Evolutionary conservation across 108 stramenopile species (phyloP).

Genomic region (Cyclotella cryptica): DNA sequence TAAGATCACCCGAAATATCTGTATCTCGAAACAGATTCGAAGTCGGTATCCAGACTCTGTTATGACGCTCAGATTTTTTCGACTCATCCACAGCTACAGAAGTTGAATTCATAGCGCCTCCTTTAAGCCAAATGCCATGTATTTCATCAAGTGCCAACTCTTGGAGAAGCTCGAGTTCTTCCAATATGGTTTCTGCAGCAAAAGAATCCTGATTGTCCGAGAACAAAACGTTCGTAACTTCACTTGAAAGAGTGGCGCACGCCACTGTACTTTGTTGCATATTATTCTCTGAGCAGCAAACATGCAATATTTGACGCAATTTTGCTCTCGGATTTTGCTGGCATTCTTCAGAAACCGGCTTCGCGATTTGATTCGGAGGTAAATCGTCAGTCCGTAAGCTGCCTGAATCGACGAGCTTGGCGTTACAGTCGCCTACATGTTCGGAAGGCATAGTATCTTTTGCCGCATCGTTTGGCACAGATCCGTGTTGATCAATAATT

Average conservation of each 20-base stretch:
- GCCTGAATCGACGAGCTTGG: background rate
- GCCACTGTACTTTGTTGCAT: background rate
- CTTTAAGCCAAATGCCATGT: background rate
- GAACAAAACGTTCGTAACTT: background rate
- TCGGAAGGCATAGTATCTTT: no score
- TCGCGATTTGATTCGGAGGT: no score
- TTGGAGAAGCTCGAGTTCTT: conserved; percentile 23
- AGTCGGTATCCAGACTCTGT: conserved; percentile 47
- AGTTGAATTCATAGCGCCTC: background rate
- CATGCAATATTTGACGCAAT: background rate
- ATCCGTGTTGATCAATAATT: no score
- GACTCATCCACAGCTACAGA: background rate
- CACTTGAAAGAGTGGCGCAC: background rate
- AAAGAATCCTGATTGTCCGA: background rate
- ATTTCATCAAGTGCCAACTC: conserved; percentile 24
- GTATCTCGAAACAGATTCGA: conserved; percentile 21
- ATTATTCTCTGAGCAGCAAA: background rate
- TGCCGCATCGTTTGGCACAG: no score
- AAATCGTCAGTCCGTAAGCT: background rate
- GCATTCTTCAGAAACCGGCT: no score
- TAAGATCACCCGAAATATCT: background rate
- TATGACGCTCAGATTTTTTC: background rate
- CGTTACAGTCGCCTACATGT: no score
- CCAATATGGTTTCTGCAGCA: background rate
- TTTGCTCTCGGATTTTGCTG: background rate